Evolutionary conservation across 2,329 filamentous ascomycete genomes (phyloP), one percentile per base, ranked within the genome.

Genomic region (Mycosphaerella sp.): DNA sequence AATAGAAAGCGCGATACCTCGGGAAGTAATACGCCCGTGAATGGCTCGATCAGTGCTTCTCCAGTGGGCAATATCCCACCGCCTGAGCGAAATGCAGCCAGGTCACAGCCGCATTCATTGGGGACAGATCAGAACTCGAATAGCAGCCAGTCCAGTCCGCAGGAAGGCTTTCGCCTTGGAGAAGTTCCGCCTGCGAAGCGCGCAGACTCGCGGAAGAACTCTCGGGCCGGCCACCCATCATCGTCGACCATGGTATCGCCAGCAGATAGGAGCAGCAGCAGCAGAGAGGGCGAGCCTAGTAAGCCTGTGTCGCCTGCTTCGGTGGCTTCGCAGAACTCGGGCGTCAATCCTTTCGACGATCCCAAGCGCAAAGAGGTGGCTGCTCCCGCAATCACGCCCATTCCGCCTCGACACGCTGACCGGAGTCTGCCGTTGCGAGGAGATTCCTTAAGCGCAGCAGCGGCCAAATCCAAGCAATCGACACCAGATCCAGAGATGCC

Each of bases 131-230:
- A 62, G 2, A 62, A 57, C 41, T 58, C 59, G 4, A 44, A 63
- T 18, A 58, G 49, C 35, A 65, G 44, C 50, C 64, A 50, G 13
- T n/a, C 37, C 27, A 37, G 36, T 27, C 52, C 49, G 6, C 34
- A 28, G 18, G 72, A 75, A 12, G 67, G 66, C 7, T 90, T 90
- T 70, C 88, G 85, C 69, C 70, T 93, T 39, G 87, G 91, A 64
- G 88, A 95, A 43, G 87, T 86, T 1, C 87, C 89, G 83, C 68
- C 79, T 75, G 62, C 79, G 75, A 65, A 77, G 76, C 66, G 71
- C 71, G 25, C 74, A 67, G 44, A 43, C 35, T 71, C 72, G n/a
- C 65, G 71, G 55, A 70, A 73, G 46, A 69, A 69, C 41, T 78
- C 73, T 28, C 73, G 69, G 57, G 71, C 72, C 4, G 71, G 73